Percentiles rank a stretch among this genome's conserved stretches.
Evolutionary conservation across 495 filamentous ascomycete genomes (phyloP).

Genomic region (Lasiosphaeria ovina): DNA sequence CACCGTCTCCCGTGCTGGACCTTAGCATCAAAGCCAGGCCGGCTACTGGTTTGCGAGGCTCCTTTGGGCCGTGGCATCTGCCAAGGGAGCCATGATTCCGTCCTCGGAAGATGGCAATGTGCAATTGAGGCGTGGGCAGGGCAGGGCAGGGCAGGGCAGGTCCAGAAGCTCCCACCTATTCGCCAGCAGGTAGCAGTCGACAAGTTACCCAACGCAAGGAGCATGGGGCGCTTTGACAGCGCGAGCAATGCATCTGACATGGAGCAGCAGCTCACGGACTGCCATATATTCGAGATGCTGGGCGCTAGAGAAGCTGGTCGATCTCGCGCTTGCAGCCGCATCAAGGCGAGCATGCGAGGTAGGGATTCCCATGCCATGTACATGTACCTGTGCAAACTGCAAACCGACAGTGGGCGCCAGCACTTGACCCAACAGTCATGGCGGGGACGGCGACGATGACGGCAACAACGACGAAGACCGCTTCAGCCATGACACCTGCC

Average conservation of each 20-base stretch:
- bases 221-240: slow-evolving; percentile 30
- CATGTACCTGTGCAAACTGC: too few species aligned
- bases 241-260: slow-evolving; percentile 21
- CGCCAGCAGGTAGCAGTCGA: not conserved
- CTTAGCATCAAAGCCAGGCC: not conserved
- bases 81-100: too few species aligned
- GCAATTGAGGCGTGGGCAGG: too few species aligned
- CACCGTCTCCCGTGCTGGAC: not conserved
- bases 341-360: slow-evolving; percentile 10
- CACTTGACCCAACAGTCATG: too few species aligned
- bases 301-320: slow-evolving; percentile 21
- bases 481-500: too few species aligned
- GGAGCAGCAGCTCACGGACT: not conserved
- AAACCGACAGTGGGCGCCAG: too few species aligned
- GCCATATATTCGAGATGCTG: slow-evolving; percentile 13
- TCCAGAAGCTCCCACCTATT: too few species aligned
- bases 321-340: slow-evolving; percentile 36
- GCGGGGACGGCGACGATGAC: too few species aligned
- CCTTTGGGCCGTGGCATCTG: too few species aligned
- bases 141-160: too few species aligned
- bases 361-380: not conserved
- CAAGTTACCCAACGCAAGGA: not conserved
- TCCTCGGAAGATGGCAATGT: too few species aligned
- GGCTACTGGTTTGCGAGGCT: not conserved
- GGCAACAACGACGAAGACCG: too few species aligned